A percentile compares a stretch with the other conserved stretches of the same genome.
These are phyloP conservation scores for Alliaria petiolata DNA, from an alignment of 345 rosid species.

Conservation along the genomic window DNA sequence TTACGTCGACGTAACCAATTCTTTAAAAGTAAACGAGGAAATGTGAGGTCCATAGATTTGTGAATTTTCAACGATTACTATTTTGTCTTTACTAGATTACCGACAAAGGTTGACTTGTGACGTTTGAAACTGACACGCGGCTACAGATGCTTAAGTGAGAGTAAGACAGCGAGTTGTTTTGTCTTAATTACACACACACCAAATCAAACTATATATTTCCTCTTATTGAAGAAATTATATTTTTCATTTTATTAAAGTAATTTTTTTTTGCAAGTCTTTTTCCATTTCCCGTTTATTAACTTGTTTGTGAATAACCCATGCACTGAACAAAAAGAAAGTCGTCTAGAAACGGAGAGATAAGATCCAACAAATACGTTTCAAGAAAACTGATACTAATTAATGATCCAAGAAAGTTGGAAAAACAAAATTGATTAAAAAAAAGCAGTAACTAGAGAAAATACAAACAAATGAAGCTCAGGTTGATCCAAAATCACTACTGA, in stretches of 20 bases:
- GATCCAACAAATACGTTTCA: neutral
- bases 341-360: neutral
- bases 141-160: neutral
- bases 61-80: conserved; percentile 5
- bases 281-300: neutral
- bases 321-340: neutral
- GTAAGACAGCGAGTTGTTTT: conserved; percentile 1
- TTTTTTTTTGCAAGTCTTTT: neutral
- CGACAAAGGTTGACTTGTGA: conserved; percentile 14
- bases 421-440: neutral
- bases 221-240: neutral
- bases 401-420: conserved; percentile 18
- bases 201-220: neutral
- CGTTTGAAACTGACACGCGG: conserved; percentile 1
- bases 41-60: neutral
- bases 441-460: too few relatives aligned
- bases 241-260: neutral
- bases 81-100: conserved; percentile 14
- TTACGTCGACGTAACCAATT: neutral
- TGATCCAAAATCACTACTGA: neutral
- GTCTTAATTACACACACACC: conserved; percentile 1
- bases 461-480: too few relatives aligned
- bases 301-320: neutral
- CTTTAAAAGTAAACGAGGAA: neutral
- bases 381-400: neutral